Conservation (phyloP, 2,329 filamentous ascomycete genomes). For the Cercospora sojina region DNA sequence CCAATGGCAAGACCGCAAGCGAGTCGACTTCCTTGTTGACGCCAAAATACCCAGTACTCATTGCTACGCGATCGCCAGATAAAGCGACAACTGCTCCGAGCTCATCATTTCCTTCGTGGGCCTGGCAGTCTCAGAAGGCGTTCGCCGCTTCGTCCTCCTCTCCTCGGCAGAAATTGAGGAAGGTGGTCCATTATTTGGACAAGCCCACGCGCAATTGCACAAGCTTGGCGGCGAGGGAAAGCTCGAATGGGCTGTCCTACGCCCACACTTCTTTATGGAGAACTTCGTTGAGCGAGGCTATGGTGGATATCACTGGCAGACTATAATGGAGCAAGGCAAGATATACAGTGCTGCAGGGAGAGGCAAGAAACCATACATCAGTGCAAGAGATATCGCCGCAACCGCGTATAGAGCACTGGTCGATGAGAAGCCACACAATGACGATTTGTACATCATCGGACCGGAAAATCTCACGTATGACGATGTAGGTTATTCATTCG, state of each 20-base stretch:
- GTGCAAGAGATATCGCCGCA: constrained; percentile 49
- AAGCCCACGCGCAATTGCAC: constrained; percentile 16
- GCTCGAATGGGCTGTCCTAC: constrained; percentile 43
- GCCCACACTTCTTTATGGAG: constrained; percentile 54
- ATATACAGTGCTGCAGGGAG: constrained; percentile 47
- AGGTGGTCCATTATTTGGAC: constrained; percentile 14
- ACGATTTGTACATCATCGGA: constrained; percentile 41
- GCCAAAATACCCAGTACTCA: constrained; percentile 12
- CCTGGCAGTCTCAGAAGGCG: constrained; percentile 39
- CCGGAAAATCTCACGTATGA: constrained; percentile 38
- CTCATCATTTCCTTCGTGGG: constrained; percentile 47
- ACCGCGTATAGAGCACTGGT: constrained; percentile 47
- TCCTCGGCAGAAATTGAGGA: constrained; percentile 19
- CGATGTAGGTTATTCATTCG: constrained; percentile 20
- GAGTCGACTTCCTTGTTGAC: constrained; percentile 14
- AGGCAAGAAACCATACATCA: constrained; percentile 50
- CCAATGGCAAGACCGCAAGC: constrained; percentile 22
- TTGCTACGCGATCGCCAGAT: constrained; percentile 15
- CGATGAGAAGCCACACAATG: constrained; percentile 43
- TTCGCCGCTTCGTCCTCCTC: constrained; percentile 48
- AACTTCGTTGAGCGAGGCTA: constrained; percentile 42
- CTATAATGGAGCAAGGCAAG: constrained; percentile 43
- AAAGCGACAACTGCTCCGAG: constrained; percentile 1
- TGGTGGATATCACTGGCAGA: constrained; percentile 28
- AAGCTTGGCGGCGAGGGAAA: constrained; percentile 27